Conservation (phyloP, 2,329 filamentous ascomycete genomes). For the Botrytis deweyae region DNA sequence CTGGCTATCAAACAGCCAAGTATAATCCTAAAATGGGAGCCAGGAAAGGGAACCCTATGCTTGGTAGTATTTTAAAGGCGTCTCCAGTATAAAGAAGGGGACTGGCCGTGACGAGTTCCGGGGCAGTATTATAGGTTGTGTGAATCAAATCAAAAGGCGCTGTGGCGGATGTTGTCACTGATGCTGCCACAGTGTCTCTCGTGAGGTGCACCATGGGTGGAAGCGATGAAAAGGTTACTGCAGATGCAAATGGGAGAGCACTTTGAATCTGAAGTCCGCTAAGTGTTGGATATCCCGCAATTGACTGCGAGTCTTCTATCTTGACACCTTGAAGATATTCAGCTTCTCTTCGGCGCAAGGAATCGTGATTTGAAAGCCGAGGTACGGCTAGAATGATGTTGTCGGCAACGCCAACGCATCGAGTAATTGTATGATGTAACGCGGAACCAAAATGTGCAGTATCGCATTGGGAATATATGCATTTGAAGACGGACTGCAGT, state of each 20-base stretch:
- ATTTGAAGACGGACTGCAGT: slow-evolving; percentile 40
- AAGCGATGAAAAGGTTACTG: slow-evolving; percentile 15
- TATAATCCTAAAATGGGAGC: slow-evolving; percentile 3
- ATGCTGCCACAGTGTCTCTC: slow-evolving; percentile 9
- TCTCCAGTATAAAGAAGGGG: slow-evolving; percentile 16
- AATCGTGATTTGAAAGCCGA: slow-evolving; percentile 35
- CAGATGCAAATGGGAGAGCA: slow-evolving; percentile 19
- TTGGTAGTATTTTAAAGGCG: background rate
- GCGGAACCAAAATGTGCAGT: slow-evolving; percentile 40
- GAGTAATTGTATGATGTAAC: slow-evolving; percentile 38
- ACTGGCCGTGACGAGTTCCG: slow-evolving; percentile 9
- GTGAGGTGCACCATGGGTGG: slow-evolving; percentile 9
- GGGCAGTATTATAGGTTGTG: slow-evolving; percentile 5
- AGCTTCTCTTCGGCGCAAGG: slow-evolving; percentile 36
- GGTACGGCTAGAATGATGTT: slow-evolving; percentile 30
- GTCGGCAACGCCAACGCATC: slow-evolving; percentile 33
- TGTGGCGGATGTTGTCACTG: slow-evolving; percentile 12
- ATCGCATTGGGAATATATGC: slow-evolving; percentile 42
- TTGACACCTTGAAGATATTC: slow-evolving; percentile 33
- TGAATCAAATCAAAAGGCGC: background rate
- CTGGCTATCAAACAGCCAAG: slow-evolving; percentile 4
- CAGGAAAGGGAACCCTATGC: background rate
- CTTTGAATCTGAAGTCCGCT: slow-evolving; percentile 28
- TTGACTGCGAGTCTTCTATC: slow-evolving; percentile 29
- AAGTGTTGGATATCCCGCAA: slow-evolving; percentile 27